phyloP scores from a whole-genome alignment of 2,329 filamentous ascomycete genomes.

The Akanthomyces muscarius region DNA sequence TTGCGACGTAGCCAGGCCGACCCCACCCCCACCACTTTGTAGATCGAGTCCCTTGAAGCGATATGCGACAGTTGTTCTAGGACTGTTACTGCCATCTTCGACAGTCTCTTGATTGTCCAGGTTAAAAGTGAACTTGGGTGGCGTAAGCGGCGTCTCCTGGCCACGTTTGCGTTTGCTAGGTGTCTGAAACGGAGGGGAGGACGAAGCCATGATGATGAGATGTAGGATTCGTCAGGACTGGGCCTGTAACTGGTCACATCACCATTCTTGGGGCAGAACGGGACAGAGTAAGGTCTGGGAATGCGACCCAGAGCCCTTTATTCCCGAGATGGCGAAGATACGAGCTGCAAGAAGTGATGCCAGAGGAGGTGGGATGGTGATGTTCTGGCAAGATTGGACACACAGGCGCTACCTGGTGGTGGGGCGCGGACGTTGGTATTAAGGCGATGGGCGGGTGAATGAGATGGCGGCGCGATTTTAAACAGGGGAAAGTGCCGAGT shows the following conservation, averaged over 20 bases:
- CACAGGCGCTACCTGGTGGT: constrained; percentile 8
- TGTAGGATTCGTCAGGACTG: neutral
- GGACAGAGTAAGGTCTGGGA: neutral
- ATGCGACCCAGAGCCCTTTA: neutral
- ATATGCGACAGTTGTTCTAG: constrained; percentile 49
- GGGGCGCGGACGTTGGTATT: constrained; percentile 7
- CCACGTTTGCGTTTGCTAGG: constrained; percentile 47
- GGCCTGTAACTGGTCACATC: neutral
- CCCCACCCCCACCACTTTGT: constrained; percentile 44
- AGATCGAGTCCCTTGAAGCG: constrained; percentile 50
- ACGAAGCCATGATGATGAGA: constrained; percentile 7
- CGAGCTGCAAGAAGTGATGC: neutral
- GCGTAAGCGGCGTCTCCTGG: constrained; percentile 31
- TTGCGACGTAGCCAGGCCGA: constrained; percentile 17
- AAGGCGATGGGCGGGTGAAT: constrained; percentile 1
- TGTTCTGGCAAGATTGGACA: constrained; percentile 7
- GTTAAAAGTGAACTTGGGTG: constrained; percentile 47
- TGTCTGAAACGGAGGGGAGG: constrained; percentile 16
- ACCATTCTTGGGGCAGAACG: neutral
- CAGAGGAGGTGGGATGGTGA: neutral
- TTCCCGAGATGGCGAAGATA: neutral
- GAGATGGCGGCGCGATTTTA: constrained; percentile 1
- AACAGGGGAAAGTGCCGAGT: neutral
- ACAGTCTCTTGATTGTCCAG: constrained; percentile 26
- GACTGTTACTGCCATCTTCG: constrained; percentile 49